Base-by-base conservation (phyloP, 2,329 filamentous ascomycete genomes). In the Sporothrix pallida region DNA sequence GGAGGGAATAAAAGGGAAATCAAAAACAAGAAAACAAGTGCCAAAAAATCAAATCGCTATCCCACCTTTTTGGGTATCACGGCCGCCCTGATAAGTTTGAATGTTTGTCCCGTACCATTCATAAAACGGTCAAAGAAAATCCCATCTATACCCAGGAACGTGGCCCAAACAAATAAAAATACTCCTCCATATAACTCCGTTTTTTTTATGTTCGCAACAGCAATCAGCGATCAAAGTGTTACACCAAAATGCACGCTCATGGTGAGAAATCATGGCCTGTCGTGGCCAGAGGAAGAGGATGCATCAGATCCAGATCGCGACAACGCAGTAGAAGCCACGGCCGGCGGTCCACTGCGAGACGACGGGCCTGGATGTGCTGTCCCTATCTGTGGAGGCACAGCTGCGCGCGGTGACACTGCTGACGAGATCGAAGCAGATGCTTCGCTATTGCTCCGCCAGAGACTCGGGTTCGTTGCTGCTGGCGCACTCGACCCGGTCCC, bases 21-120 rank as follows among this genome's bases (percentile, higher is more conserved):
- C 44, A 70, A 20, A 56, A 2, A 56, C 23, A 23, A 42, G 3
- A 17, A 31, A 23, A 31, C 5, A 71, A 60, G 26, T 13, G 31
- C 8, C 26, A 17, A 70, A 70, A 56, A 67, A 60, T 12, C 48
- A 70, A 58, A 44, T 44, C 65, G 72, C 72, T 56, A 54, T 70
- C 37, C 56, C 42, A 56, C n/a, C 60, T 48, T 71, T 37, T 65
- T 50, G 72, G 72, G 72, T 73, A 73, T 73, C 72, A 73, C 72
- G 67, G 62, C 72, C 72, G 56, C 44, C 52, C 67, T 23, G 37
- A 60, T 23, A 58, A 13, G 48, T n/a, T 37, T 15, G 3, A 48
- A 71, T 54, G 52, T 42, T 54, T 56, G 10, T 23, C 52, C 68
- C 68, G 71, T 68, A 63, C 60, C 8, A 26, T 52, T 68, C 42